Evolutionary conservation across 2,329 filamentous ascomycete genomes (phyloP).

Genomic region (Cercospora nicotianae): DNA sequence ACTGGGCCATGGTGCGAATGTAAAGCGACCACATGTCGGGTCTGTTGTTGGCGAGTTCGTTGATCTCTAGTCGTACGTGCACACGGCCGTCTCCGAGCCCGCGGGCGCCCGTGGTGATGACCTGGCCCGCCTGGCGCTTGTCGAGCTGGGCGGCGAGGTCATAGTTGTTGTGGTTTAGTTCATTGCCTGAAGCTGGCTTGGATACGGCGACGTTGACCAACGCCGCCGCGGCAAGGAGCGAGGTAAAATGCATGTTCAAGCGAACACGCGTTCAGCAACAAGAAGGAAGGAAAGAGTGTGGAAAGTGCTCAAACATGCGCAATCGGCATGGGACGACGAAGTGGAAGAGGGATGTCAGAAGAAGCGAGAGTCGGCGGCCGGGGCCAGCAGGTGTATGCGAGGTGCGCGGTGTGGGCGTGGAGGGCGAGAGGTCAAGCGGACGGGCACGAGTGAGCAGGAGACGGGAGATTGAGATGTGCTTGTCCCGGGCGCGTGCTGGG

Average conservation of each 20-base stretch:
- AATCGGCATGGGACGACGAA: neutral
- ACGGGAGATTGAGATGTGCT: neutral
- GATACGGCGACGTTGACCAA: slow-evolving; percentile 8
- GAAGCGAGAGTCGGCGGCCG: slow-evolving; percentile 1
- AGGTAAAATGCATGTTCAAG: slow-evolving; percentile 16
- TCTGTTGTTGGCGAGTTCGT: slow-evolving; percentile 19
- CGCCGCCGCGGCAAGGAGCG: slow-evolving; percentile 17
- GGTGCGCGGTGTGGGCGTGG: neutral
- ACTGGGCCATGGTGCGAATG: slow-evolving; percentile 25
- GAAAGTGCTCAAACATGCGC: slow-evolving; percentile 11
- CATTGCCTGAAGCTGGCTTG: slow-evolving; percentile 21
- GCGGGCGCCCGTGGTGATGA: slow-evolving; percentile 26
- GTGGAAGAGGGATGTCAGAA: neutral
- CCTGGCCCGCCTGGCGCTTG: slow-evolving; percentile 16
- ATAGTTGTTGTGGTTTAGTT: neutral
- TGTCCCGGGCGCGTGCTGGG: neutral
- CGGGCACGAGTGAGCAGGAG: neutral
- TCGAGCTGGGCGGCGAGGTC: slow-evolving; percentile 9
- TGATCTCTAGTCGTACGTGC: slow-evolving; percentile 26
- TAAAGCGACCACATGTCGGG: slow-evolving; percentile 27
- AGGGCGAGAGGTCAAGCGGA: neutral
- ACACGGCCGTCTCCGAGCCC: slow-evolving; percentile 22
- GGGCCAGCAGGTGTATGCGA: neutral
- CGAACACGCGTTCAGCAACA: neutral
- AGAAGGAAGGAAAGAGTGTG: slow-evolving; percentile 6